Base-by-base conservation (phyloP, 345 rosid species). In the Turritis glabra region DNA sequence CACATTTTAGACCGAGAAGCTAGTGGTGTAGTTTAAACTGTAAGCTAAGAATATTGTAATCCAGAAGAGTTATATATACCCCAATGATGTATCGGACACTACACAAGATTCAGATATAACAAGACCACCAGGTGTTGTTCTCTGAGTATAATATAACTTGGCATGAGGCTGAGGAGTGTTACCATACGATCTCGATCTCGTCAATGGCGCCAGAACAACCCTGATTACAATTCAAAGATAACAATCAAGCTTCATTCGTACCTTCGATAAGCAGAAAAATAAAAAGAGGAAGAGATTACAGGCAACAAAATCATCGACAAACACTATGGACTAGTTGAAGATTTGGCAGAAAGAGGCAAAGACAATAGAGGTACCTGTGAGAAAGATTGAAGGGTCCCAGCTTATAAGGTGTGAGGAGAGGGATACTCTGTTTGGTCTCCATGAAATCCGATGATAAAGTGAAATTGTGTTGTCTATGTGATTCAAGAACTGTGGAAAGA, bases 91-190 rank as follows among this genome's bases (percentile, higher is more conserved):
- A 44, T 82, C 75, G 17, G 90, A 87, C 22, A 88, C 77, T 41
- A 76, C 88, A 17, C 91, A 74, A 0, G 84, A 72, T 76, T 85
- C 92, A 1, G 85, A 2, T 35, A 91, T 77, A 64, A 89, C 84
- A 67, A 89, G 55, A 32, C 92, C 92, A 1, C 89, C 90, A 65
- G 75, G 71, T 9, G 89, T 80, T 38, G 88, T 52, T 79, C 97
- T 84, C 27, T 91, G 95, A 23, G 91, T 78, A 68, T 89, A 87
- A 76, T 90, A 85, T 27, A 89, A 80, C 32, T 79, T 46, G 27
- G 95, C 91, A 32, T 86, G 92, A 12, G 89, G 88, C 74, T 84
- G 87, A 55, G 94, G 87, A 55, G 85, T 80, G 32, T 79, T 77
- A 25, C 71, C 67, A 69, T 76, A 82, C 33, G 86, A 86, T 75